Conservation (phyloP, 2,329 filamentous ascomycete species). For the Septoria linicola region DNA sequence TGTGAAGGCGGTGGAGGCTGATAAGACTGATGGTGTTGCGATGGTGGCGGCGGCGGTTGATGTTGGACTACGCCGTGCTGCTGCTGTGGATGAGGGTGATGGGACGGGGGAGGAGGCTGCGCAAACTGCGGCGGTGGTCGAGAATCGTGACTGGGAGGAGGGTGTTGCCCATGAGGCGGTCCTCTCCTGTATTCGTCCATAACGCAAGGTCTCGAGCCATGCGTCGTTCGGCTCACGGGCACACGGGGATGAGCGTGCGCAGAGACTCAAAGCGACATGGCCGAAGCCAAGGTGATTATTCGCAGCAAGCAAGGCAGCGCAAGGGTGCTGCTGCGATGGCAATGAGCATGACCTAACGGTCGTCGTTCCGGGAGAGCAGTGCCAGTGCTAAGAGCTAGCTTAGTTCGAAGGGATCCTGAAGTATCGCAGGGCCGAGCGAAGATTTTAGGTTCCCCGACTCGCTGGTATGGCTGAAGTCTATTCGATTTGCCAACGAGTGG, state of each 20-base stretch:
- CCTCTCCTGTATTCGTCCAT: conserved; percentile 29
- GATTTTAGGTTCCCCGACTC: background rate
- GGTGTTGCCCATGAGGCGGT: conserved; percentile 20
- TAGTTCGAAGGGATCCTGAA: conserved; percentile 3
- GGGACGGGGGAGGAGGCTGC: conserved; percentile 16
- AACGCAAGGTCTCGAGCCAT: conserved; percentile 20
- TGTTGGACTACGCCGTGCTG: too few relatives aligned
- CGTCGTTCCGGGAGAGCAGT: conserved; percentile 7
- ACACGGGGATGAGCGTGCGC: conserved; percentile 26
- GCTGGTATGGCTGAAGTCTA: background rate
- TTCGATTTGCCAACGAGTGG: background rate
- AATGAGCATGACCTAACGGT: conserved; percentile 15
- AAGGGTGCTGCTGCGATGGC: conserved; percentile 11
- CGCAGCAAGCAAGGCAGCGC: background rate
- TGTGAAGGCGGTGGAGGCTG: conserved; percentile 23
- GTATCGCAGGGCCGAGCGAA: background rate
- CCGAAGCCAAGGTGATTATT: conserved; percentile 10
- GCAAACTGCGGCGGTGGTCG: conserved; percentile 18
- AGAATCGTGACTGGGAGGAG: conserved; percentile 14
- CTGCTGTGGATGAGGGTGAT: conserved; percentile 9
- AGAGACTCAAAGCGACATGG: conserved; percentile 15
- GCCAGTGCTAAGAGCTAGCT: conserved; percentile 9
- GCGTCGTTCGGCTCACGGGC: conserved; percentile 25
- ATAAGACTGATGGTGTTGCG: conserved; percentile 23
- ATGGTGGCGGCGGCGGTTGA: too few relatives aligned